These are phyloP conservation scores for Kodamaea leandrae DNA, from an alignment of 805 yeast genomes.

Conservation along the genomic window DNA sequence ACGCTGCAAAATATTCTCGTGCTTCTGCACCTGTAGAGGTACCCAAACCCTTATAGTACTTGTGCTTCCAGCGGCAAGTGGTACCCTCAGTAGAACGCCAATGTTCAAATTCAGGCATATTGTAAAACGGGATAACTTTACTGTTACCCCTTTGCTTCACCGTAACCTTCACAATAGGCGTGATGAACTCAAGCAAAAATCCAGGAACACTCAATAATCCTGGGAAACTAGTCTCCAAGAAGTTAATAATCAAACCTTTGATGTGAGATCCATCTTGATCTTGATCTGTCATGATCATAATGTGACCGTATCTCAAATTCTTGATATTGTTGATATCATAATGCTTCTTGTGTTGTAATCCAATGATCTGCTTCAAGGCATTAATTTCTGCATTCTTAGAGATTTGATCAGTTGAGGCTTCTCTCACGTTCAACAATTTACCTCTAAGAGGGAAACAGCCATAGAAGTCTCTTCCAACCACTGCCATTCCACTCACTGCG, in stretches of 20 bases:
- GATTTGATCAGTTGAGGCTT: conserved; percentile 94
- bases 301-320: conserved; percentile 86
- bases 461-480: conserved; percentile 91
- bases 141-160: conserved; percentile 58
- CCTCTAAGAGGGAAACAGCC: conserved; percentile 97
- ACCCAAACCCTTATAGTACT: conserved; percentile 98
- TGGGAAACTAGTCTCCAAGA: conserved; percentile 90
- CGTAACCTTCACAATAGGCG: conserved; percentile 93
- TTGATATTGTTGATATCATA: conserved; percentile 62
- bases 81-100: conserved; percentile 88
- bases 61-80: conserved; percentile 78
- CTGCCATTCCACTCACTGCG: conserved; percentile 91
- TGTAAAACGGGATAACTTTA: conserved; percentile 71
- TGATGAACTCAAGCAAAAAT: conserved; percentile 87
- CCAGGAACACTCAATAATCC: conserved; percentile 90
- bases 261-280: conserved; percentile 99
- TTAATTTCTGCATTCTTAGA: conserved; percentile 91
- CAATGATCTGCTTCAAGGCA: conserved; percentile 92
- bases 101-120: conserved; percentile 91
- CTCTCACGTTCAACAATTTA: conserved; percentile 91
- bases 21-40: conserved; percentile 83
- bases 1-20: conserved; percentile 80
- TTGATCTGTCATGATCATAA: conserved; percentile 99
- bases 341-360: conserved; percentile 85
- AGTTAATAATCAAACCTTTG: conserved; percentile 91